Conservation (phyloP, 2,329 filamentous ascomycete species). For the Zymoseptoria crescenta region DNA sequence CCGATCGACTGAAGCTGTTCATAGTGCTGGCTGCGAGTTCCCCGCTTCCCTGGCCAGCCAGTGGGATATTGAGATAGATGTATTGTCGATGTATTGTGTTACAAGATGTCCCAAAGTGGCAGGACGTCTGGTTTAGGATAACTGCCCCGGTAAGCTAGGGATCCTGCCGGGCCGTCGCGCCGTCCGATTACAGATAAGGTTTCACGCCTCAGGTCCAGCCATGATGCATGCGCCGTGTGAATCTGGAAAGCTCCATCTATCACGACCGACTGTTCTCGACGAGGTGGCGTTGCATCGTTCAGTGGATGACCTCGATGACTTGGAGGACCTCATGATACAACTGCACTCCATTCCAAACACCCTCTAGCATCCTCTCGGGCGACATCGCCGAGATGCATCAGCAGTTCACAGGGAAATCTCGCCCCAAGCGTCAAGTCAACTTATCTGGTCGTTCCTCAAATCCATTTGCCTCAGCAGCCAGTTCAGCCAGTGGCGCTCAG, state of each 20-base stretch:
- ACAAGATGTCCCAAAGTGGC: background rate
- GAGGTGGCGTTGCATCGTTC: background rate
- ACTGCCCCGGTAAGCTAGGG: background rate
- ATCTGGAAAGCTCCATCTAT: background rate
- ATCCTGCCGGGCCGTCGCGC: background rate
- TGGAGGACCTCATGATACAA: background rate
- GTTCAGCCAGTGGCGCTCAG: constrained; percentile 50
- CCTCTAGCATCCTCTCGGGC: background rate
- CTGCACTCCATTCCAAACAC: background rate
- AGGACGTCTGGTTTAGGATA: background rate
- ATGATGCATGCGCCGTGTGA: background rate
- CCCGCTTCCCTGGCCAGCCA: background rate
- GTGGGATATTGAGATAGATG: background rate
- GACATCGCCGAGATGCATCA: constrained; percentile 63
- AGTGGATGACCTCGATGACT: background rate
- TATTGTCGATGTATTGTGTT: background rate
- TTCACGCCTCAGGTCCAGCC: background rate
- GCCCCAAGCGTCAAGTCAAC: constrained; percentile 84
- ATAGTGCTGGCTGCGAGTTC: background rate
- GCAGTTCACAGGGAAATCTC: constrained; percentile 81
- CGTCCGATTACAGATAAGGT: too few species aligned
- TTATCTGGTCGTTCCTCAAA: constrained; percentile 78
- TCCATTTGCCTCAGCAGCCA: constrained; percentile 56
- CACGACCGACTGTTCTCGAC: background rate
- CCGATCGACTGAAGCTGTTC: background rate